Evolutionary conservation across 2,329 filamentous ascomycete genomes (phyloP).

Genomic region (Purpureocillium takamizusanense): DNA sequence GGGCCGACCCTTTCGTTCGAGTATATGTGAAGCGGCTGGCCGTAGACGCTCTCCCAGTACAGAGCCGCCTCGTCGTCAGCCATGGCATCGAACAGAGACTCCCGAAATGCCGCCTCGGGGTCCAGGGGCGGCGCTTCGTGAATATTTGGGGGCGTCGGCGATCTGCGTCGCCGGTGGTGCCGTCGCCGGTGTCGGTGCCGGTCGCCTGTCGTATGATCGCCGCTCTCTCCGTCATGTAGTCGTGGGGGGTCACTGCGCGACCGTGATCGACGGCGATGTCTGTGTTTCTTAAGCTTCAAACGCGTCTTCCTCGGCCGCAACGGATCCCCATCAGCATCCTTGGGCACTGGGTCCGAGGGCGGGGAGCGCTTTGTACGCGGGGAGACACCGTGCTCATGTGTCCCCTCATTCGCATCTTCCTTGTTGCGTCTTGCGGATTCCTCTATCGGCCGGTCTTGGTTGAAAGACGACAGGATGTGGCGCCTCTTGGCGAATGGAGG

Average conservation of each 20-base stretch:
- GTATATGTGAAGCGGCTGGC: slow-evolving; percentile 85
- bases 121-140: slow-evolving; percentile 42
- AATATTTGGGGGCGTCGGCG: slow-evolving; percentile 37
- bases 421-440: background rate
- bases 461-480: slow-evolving; percentile 41
- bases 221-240: slow-evolving; percentile 14
- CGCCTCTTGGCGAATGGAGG: slow-evolving; percentile 29
- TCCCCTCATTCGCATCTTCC: too few species aligned
- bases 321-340: slow-evolving; percentile 10
- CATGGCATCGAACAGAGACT: slow-evolving; percentile 93
- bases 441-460: slow-evolving; percentile 18
- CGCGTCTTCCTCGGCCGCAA: slow-evolving; percentile 20
- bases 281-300: slow-evolving; percentile 23
- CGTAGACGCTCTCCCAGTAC: slow-evolving; percentile 96
- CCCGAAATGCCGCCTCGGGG: slow-evolving; percentile 72
- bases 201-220: slow-evolving; percentile 11
- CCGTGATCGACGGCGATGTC: slow-evolving; percentile 9
- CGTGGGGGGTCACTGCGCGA: slow-evolving; percentile 8
- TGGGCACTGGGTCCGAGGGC: background rate
- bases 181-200: slow-evolving; percentile 20
- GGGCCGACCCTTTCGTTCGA: slow-evolving; percentile 34
- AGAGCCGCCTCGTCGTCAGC: slow-evolving; percentile 92
- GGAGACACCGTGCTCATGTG: too few species aligned
- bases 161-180: slow-evolving; percentile 26
- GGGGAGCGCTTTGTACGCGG: background rate